A percentile compares a stretch with the other conserved stretches of the same genome.
Evolutionary conservation across 768 basidiomycete species (phyloP).

Genomic region (Pleurotus salmoneostramineus): DNA sequence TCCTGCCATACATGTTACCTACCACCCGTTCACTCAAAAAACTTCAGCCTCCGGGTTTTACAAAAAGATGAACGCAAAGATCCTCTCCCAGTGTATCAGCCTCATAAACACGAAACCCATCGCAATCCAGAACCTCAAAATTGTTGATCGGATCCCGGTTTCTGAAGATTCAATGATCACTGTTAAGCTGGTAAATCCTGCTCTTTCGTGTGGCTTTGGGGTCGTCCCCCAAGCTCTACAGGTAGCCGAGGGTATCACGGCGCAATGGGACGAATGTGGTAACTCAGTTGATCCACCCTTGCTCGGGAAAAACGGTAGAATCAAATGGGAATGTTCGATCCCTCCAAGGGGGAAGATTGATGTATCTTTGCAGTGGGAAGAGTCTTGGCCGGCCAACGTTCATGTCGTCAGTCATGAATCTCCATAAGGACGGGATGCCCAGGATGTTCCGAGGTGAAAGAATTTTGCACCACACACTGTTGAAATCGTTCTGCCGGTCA

Average conservation of each 20-base stretch:
- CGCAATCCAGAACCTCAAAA: not conserved
- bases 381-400: not conserved
- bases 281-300: constrained; percentile 16
- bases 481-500: too few species aligned
- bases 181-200: constrained; percentile 32
- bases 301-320: constrained; percentile 27
- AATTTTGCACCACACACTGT: too few species aligned
- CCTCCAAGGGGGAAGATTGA: constrained; percentile 25
- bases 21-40: constrained; percentile 15
- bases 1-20: not conserved
- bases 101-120: constrained; percentile 2
- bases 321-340: constrained; percentile 26
- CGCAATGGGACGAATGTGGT: constrained; percentile 35
- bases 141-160: constrained; percentile 3
- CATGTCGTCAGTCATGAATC: not conserved
- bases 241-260: constrained; percentile 19
- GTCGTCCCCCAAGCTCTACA: not conserved
- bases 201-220: constrained; percentile 23
- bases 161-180: not conserved
- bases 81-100: not conserved
- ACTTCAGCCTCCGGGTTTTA: constrained; percentile 28
- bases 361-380: constrained; percentile 16
- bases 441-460: too few species aligned
- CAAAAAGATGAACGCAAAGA: constrained; percentile 20
- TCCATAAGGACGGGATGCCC: too few species aligned